A percentile compares a stretch with the other conserved stretches of the same genome.
Conservation (phyloP, 1,139 yeast genomes). For the Saccharomyces hybrid region DNA sequence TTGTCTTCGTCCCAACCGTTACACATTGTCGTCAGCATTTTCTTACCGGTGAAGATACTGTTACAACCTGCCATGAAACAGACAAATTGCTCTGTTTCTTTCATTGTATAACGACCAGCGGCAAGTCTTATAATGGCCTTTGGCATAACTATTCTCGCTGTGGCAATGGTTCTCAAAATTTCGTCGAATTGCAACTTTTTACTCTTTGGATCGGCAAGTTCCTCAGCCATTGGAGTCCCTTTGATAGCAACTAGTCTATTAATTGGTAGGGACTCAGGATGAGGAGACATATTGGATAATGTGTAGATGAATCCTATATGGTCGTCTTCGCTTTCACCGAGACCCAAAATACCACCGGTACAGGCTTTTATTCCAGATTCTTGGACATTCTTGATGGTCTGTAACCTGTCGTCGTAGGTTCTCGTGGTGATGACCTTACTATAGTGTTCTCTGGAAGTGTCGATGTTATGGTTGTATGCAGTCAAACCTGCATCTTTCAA, state of each 20-base stretch:
- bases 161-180: conserved; percentile 61
- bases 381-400: conserved; percentile 58
- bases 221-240: conserved; percentile 69
- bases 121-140: conserved; percentile 62
- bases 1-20: conserved; percentile 81
- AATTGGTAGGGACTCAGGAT: conserved; percentile 79
- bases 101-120: conserved; percentile 78
- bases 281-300: conserved; percentile 55
- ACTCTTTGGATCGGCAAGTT: conserved; percentile 38
- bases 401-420: conserved; percentile 59
- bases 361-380: conserved; percentile 64
- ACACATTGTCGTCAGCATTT: conserved; percentile 76
- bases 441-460: conserved; percentile 71
- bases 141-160: conserved; percentile 73
- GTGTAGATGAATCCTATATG: conserved; percentile 64
- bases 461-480: conserved; percentile 76
- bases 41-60: conserved; percentile 76
- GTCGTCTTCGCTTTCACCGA: conserved; percentile 68
- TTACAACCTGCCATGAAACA: conserved; percentile 75
- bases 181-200: conserved; percentile 50
- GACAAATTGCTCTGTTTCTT: conserved; percentile 64
- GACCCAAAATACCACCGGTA: conserved; percentile 73
- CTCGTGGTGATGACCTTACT: conserved; percentile 66
- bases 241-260: conserved; percentile 69
- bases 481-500: conserved; percentile 67